These are phyloP conservation scores for Gaeumannomyces sp. DNA, from an alignment of 2,329 filamentous ascomycete species.

Conservation along the genomic window DNA sequence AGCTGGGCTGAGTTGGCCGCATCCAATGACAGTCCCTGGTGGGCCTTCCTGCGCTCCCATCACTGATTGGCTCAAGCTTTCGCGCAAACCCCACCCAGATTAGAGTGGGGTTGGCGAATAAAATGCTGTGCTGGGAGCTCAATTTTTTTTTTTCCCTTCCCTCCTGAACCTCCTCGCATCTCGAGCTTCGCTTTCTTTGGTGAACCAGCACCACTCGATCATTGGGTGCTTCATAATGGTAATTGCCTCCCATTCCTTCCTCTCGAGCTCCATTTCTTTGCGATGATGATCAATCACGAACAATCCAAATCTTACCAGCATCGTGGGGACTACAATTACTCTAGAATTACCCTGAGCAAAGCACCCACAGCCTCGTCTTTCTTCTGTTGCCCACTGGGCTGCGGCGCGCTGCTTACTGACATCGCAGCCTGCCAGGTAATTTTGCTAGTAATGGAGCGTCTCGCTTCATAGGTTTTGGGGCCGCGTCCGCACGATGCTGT, in stretches of 20 bases:
- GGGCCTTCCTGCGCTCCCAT: too few species aligned
- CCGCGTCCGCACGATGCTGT: too few species aligned
- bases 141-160: slow-evolving; percentile 14
- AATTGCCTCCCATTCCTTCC: slow-evolving; percentile 8
- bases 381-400: slow-evolving; percentile 3
- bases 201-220: not conserved
- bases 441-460: not conserved
- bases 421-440: slow-evolving; percentile 16
- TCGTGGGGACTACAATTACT: slow-evolving; percentile 48
- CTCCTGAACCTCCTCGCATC: slow-evolving; percentile 3
- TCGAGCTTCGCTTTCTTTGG: not conserved
- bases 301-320: slow-evolving; percentile 58
- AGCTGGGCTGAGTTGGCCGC: not conserved
- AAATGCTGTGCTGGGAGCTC: not conserved
- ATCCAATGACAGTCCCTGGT: not conserved
- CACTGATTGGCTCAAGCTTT: not conserved
- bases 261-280: slow-evolving; percentile 15
- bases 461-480: not conserved
- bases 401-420: slow-evolving; percentile 2
- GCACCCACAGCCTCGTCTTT: slow-evolving; percentile 18
- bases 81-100: not conserved
- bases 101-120: slow-evolving; percentile 7
- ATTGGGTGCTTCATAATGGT: not conserved
- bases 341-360: slow-evolving; percentile 52
- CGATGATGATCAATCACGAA: slow-evolving; percentile 45